Evolutionary conservation across 306 rosid species (phyloP), one percentile per base, ranked within the genome.

Genomic region (Coriaria nepalensis): DNA sequence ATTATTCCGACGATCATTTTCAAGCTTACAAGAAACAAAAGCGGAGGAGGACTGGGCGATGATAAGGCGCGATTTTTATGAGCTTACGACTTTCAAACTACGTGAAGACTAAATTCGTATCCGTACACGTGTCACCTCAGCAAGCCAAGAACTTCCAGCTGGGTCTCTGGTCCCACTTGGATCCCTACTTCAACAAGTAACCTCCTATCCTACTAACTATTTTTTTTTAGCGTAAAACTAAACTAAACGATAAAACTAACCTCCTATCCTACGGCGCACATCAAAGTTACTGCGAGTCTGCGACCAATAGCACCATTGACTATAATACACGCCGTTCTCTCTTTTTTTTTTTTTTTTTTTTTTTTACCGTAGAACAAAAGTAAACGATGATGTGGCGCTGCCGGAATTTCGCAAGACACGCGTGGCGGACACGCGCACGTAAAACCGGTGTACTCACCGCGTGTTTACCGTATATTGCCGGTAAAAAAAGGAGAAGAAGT

Each of bases 381-480:
- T 48, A 58, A 40, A 35, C 20, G 38, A 39, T 39, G 13, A 47
- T 33, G 45, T 38, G 55, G 37, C 47, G 57, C 45, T 81, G 87
- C 87, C 72, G 74, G 81, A 67, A 73, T 67, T 62, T 74, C 35
- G 13, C 45, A 55, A 33, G 78, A 86, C 87, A 70, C 54, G 76
- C 71, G 64, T 50, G 46, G 56, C 58, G n/a, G n/a, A 61, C 73
- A 71, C 55, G 66, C 62, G 54, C 67, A 70, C 63, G 56, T 52
- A 62, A 40, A 57, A 60, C 51, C 59, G 37, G 71, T 62, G 63
- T 57, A 57, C 56, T 41, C 51, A 70, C 35, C 11, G 75, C 95
- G 70, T 53, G 64, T 81, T 69, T 78, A 76, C 83, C 64, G 86
- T 79, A 57, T 44, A 59, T 67, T 76, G 83, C 83, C 77, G 79